phyloP scores from a whole-genome alignment of 345 rosid genomes.

The Salix dunnii region DNA sequence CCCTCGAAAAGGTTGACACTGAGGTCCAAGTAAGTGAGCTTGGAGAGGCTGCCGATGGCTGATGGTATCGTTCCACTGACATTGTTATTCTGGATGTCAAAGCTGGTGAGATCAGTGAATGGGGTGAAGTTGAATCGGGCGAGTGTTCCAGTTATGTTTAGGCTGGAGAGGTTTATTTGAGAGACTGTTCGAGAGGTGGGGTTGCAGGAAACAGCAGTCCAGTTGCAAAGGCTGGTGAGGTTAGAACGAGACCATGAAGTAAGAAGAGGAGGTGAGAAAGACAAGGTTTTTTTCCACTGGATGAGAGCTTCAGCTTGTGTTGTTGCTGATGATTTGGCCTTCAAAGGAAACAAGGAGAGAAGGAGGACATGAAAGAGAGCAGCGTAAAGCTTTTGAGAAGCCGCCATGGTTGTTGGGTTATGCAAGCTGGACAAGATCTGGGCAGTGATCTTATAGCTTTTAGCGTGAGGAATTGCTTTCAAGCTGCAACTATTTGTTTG shows the following conservation, averaged over 20 bases:
- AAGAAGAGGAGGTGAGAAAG: constrained; percentile 29
- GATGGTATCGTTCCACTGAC: constrained; percentile 35
- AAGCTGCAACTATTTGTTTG: not conserved
- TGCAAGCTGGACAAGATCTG: not conserved
- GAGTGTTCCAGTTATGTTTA: constrained; percentile 38
- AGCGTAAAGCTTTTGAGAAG: not conserved
- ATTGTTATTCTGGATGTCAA: constrained; percentile 31
- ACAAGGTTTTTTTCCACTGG: constrained; percentile 47
- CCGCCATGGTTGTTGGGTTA: constrained; percentile 21
- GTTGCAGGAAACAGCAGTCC: constrained; percentile 50
- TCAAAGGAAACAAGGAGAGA: constrained; percentile 29
- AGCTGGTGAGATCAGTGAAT: constrained; percentile 41
- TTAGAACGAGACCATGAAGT: constrained; percentile 54
- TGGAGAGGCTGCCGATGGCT: constrained; percentile 33
- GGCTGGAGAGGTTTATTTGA: constrained; percentile 33
- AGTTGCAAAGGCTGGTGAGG: constrained; percentile 54
- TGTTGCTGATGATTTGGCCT: constrained; percentile 34
- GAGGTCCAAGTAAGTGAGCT: constrained; percentile 41
- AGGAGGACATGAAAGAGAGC: constrained; percentile 24
- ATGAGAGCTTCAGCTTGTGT: constrained; percentile 60
- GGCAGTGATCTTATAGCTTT: not conserved
- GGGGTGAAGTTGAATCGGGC: constrained; percentile 42
- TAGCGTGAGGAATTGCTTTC: not conserved
- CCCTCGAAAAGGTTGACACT: constrained; percentile 38
- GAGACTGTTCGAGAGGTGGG: constrained; percentile 26